These are phyloP conservation scores for Haematococcus sp. DNA, from an alignment of 139 green algal species.

Conservation along the genomic window DNA sequence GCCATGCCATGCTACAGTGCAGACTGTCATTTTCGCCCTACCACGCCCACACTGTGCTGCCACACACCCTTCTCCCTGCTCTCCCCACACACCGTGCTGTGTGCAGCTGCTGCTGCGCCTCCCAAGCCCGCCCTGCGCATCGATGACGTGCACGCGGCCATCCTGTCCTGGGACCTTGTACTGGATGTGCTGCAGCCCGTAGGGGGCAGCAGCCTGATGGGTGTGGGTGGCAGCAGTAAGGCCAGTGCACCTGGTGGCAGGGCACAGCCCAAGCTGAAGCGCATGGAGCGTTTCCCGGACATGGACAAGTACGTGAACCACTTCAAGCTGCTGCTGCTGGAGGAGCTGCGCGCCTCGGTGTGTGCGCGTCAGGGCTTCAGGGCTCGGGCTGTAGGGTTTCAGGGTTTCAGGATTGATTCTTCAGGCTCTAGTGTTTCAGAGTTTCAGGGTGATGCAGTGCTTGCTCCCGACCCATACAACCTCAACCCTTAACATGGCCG, in stretches of 20 bases:
- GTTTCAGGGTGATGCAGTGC: background rate
- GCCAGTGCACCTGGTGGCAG: too few species aligned
- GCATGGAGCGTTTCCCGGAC: background rate
- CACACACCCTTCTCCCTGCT: too few species aligned
- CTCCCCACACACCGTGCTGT: too few species aligned
- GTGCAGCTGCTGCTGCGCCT: background rate
- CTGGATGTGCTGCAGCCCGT: background rate
- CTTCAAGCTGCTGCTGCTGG: background rate
- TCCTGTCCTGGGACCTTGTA: background rate
- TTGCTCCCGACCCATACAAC: background rate
- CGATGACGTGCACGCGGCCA: conserved; percentile 2
- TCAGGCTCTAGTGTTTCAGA: too few species aligned
- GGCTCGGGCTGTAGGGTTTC: too few species aligned
- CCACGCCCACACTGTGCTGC: too few species aligned
- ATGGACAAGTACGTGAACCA: conserved; percentile 1
- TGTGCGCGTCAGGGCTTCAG: too few species aligned
- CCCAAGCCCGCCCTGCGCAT: conserved; percentile 7
- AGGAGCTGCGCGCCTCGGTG: background rate
- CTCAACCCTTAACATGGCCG: too few species aligned
- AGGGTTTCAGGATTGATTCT: too few species aligned
- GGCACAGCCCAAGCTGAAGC: background rate
- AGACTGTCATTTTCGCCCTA: too few species aligned
- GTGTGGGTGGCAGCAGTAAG: too few species aligned
- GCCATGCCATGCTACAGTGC: too few species aligned
- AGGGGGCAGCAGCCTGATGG: background rate